These are phyloP conservation scores for Neurospora crassa DNA, from an alignment of 2,329 filamentous ascomycete genomes.

Conservation along the genomic window DNA sequence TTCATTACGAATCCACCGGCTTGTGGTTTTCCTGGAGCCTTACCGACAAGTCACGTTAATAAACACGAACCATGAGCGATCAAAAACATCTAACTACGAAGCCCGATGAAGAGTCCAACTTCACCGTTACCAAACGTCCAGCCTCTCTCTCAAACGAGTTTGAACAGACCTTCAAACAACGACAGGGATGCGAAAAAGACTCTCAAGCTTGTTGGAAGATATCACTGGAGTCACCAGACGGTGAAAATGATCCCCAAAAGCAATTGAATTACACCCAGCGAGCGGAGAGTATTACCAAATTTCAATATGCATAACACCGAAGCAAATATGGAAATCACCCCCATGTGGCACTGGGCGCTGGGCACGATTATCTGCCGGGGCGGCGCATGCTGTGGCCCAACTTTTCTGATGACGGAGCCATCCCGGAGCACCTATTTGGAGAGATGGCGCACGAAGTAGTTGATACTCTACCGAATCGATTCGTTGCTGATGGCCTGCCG, in stretches of 20 bases:
- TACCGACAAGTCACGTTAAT: not conserved
- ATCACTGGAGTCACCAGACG: not conserved
- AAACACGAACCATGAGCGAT: too few relatives aligned
- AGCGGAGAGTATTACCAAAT: not conserved
- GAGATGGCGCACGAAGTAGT: not conserved
- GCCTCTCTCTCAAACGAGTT: not conserved
- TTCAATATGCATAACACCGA: not conserved
- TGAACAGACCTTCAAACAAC: not conserved
- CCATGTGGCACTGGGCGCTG: not conserved
- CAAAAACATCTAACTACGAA: not conserved
- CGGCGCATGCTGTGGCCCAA: not conserved
- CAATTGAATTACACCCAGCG: not conserved
- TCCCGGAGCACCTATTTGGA: not conserved
- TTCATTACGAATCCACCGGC: not conserved
- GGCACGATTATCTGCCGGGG: not conserved
- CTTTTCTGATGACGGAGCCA: not conserved
- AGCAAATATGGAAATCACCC: not conserved
- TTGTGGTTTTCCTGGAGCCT: not conserved
- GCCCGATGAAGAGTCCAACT: not conserved
- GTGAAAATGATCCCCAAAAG: not conserved
- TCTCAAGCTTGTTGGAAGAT: not conserved
- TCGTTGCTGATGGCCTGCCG: not conserved
- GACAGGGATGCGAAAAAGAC: not conserved
- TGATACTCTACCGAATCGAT: not conserved
- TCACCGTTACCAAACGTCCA: not conserved